Conservation (phyloP, 2,329 filamentous ascomycete genomes). For the Phialocephala subalpina region DNA sequence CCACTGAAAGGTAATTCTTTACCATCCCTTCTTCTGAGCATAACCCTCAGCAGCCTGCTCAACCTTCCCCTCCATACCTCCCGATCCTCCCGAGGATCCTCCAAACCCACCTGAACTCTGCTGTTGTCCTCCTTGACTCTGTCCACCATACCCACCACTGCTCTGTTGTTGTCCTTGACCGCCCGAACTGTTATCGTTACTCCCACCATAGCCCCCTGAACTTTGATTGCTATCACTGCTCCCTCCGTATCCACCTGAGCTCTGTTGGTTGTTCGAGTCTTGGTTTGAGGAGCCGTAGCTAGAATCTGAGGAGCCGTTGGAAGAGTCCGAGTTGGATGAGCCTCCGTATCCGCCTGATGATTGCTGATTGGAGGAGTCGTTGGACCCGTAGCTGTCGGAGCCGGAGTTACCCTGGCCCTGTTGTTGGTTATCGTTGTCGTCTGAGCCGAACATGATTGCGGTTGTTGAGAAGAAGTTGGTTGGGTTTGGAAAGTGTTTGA, state of each 20-base stretch:
- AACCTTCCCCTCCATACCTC: conserved; percentile 14
- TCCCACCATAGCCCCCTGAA: not conserved
- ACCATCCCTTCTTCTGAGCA: conserved; percentile 26
- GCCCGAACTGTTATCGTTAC: conserved; percentile 1
- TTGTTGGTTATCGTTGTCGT: conserved; percentile 16
- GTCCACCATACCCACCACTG: not conserved
- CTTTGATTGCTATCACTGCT: not conserved
- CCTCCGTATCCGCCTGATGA: not conserved
- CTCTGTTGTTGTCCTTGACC: not conserved
- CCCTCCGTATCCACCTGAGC: not conserved
- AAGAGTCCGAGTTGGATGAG: not conserved
- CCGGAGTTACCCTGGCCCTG: not conserved
- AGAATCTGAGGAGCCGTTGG: not conserved
- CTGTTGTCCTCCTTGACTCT: not conserved
- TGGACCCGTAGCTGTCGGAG: conserved; percentile 11
- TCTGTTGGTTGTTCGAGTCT: not conserved
- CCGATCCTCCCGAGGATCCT: conserved; percentile 11
- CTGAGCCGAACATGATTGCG: conserved; percentile 23
- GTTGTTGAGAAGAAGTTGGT: conserved; percentile 1
- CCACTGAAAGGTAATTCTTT: not conserved
- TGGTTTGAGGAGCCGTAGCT: not conserved
- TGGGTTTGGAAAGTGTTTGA: not conserved
- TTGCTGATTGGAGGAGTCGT: not conserved
- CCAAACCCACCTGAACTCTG: not conserved
- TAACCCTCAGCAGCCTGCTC: conserved; percentile 25